These are phyloP conservation scores for Stephania japonica DNA, from an alignment of 164 flowering plant genomes.

Conservation along the genomic window DNA sequence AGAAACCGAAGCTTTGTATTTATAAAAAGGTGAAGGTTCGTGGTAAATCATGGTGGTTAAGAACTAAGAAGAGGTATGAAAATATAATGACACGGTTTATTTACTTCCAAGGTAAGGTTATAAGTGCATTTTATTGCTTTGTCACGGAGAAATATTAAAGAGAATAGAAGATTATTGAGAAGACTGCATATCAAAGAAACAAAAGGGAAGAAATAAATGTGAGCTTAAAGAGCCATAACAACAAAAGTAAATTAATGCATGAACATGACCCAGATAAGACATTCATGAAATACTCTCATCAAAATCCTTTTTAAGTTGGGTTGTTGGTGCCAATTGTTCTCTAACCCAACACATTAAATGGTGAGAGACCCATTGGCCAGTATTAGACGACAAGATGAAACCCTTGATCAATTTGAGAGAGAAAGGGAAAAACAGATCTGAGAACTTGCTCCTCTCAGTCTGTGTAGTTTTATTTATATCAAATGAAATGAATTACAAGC, in stretches of 20 bases:
- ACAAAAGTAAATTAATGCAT: neutral
- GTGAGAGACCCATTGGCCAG: neutral
- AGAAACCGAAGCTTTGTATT: neutral
- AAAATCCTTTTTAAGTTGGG: no score
- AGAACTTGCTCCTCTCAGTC: no score
- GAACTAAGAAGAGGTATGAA: neutral
- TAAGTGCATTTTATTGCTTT: neutral
- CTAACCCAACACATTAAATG: no score
- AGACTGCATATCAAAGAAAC: neutral
- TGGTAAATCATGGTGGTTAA: neutral
- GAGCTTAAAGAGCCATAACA: neutral
- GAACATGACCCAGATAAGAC: neutral
- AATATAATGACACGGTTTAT: neutral
- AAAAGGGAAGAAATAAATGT: neutral
- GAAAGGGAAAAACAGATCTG: no score
- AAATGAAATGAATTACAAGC: no score
- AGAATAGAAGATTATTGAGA: neutral
- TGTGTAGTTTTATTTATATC: no score
- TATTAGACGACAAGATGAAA: no score
- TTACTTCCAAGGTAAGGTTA: neutral
- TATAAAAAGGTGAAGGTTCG: neutral
- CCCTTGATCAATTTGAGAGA: no score
- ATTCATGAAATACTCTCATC: neutral
- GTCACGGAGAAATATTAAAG: neutral
- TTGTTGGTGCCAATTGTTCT: no score